phyloP scores from a whole-genome alignment of 129 eudicot genomes.

The Artemisia annua region DNA sequence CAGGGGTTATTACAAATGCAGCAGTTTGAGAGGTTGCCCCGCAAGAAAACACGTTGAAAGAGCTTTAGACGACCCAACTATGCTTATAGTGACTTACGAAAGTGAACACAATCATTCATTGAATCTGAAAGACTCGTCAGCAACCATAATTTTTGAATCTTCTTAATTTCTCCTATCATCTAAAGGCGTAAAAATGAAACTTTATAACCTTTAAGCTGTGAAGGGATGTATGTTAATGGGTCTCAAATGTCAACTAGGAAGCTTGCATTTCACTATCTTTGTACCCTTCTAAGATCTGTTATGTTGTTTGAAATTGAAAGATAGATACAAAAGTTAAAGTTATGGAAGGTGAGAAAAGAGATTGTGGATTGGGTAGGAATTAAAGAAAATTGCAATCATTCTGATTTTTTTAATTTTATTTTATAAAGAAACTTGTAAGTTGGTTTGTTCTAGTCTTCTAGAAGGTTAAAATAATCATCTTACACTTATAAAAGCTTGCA shows the following conservation, averaged over 20 bases:
- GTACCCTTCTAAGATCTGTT: constrained; percentile 29
- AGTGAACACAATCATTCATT: constrained; percentile 86
- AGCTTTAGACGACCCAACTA: constrained; percentile 84
- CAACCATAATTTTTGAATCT: constrained; percentile 81
- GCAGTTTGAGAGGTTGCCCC: constrained; percentile 91
- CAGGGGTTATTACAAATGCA: constrained; percentile 96
- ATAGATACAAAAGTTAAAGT: constrained; percentile 22
- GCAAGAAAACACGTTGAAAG: constrained; percentile 95
- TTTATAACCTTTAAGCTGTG: constrained; percentile 29
- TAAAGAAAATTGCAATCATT: no score
- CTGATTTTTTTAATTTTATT: no score
- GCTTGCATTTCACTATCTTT: constrained; percentile 24
- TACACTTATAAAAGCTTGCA: no score
- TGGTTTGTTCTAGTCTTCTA: no score
- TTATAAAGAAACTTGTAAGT: no score
- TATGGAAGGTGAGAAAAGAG: not conserved
- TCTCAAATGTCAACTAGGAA: constrained; percentile 39
- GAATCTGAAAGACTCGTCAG: constrained; percentile 54
- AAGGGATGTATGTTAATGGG: constrained; percentile 13
- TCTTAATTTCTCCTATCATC: constrained; percentile 35
- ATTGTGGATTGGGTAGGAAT: no score
- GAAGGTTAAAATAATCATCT: no score
- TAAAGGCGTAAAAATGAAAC: constrained; percentile 10
- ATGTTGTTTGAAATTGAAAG: constrained; percentile 29
- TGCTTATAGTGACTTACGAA: constrained; percentile 92